Percentiles rank a stretch among this genome's conserved stretches.
These are phyloP conservation scores for Pyrenochaeta sp. DNA, from an alignment of 2,329 filamentous ascomycete genomes.

Conservation along the genomic window DNA sequence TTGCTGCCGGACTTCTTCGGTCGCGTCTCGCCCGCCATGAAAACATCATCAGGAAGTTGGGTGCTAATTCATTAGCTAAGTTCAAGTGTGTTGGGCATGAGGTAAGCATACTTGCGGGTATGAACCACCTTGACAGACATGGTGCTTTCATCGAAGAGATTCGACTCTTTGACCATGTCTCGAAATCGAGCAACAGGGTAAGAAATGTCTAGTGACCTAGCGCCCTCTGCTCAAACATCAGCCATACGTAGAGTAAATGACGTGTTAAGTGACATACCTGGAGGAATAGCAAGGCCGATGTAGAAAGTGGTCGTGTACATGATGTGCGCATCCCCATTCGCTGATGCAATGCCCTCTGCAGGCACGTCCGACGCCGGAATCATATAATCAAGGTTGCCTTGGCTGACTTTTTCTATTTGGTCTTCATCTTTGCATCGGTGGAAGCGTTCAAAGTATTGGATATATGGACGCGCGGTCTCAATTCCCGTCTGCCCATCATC, in stretches of 20 bases:
- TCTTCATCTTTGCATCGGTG: conserved; percentile 73
- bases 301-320: conserved; percentile 94
- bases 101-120: conserved; percentile 76
- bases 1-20: conserved; percentile 54
- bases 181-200: conserved; percentile 88
- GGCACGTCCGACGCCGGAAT: conserved; percentile 60
- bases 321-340: conserved; percentile 54
- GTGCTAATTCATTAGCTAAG: conserved; percentile 65
- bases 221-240: conserved; percentile 56
- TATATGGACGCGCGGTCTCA: conserved; percentile 86
- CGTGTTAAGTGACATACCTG: conserved; percentile 64
- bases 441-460: conserved; percentile 86
- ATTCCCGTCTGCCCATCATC: conserved; percentile 80
- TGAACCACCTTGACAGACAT: conserved; percentile 84
- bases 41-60: conserved; percentile 89
- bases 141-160: conserved; percentile 76
- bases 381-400: conserved; percentile 69
- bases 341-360: conserved; percentile 46
- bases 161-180: conserved; percentile 77
- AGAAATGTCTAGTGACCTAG: conserved; percentile 78
- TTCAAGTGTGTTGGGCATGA: not conserved
- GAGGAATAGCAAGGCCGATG: conserved; percentile 82
- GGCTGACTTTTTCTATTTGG: conserved; percentile 68
- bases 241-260: not conserved
- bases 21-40: conserved; percentile 74